phyloP scores from a whole-genome alignment of 2,329 filamentous ascomycete genomes.

The Penicillium paneum region DNA sequence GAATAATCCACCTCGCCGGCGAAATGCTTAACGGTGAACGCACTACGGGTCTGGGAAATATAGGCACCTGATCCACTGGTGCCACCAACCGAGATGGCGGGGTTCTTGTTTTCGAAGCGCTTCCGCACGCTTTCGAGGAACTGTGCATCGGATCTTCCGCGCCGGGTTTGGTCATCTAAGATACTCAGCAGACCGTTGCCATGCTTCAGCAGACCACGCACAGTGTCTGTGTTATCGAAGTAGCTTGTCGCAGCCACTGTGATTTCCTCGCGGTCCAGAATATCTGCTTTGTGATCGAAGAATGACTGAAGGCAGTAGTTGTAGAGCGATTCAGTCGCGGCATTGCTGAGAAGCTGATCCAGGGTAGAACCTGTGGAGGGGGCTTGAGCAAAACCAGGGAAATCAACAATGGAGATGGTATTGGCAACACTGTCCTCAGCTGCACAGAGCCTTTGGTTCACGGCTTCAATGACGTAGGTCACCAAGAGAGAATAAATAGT shows the following conservation, averaged over 20 bases:
- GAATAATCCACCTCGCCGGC: slow-evolving; percentile 96
- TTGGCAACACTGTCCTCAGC: slow-evolving; percentile 85
- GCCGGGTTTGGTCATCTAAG: slow-evolving; percentile 89
- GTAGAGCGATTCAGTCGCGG: slow-evolving; percentile 86
- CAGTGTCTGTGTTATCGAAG: slow-evolving; percentile 95
- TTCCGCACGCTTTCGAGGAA: slow-evolving; percentile 86
- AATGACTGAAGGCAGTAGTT: slow-evolving; percentile 93
- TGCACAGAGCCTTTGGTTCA: slow-evolving; percentile 87
- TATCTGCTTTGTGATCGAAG: slow-evolving; percentile 89
- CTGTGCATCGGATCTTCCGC: slow-evolving; percentile 83
- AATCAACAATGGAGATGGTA: slow-evolving; percentile 92
- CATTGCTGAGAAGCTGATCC: slow-evolving; percentile 92
- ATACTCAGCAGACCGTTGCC: slow-evolving; percentile 93
- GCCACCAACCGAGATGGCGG: slow-evolving; percentile 76
- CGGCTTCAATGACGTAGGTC: slow-evolving; percentile 86
- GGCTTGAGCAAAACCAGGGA: slow-evolving; percentile 88
- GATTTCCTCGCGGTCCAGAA: slow-evolving; percentile 92
- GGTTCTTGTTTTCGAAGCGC: slow-evolving; percentile 91
- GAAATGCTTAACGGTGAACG: slow-evolving; percentile 91
- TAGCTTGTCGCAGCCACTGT: slow-evolving; percentile 88
- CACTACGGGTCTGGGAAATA: slow-evolving; percentile 69
- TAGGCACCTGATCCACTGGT: slow-evolving; percentile 84
- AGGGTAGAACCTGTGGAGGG: slow-evolving; percentile 78
- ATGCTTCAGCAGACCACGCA: slow-evolving; percentile 84
- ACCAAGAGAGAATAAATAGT: slow-evolving; percentile 93